Evolutionary conservation across 192 early-diverging fungal species (phyloP).

Genomic region (Rhizoclosmatium globosum): DNA sequence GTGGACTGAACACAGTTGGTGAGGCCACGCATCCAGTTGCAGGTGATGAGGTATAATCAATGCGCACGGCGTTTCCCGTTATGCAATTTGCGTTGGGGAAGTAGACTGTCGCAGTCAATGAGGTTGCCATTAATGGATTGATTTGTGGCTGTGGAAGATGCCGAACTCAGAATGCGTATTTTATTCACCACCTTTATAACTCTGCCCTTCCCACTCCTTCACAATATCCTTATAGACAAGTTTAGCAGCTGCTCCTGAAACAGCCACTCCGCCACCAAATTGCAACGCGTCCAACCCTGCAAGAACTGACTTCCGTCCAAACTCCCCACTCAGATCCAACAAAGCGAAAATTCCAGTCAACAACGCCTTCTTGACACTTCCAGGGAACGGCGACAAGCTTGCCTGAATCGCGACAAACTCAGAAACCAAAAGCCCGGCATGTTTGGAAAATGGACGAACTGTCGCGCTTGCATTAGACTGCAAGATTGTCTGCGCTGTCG

Average conservation of each 20-base stretch:
- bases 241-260: constrained; percentile 22
- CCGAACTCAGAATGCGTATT: not conserved
- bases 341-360: constrained; percentile 65
- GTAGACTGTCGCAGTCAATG: no score
- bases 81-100: no score
- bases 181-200: not conserved
- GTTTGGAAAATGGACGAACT: constrained; percentile 46
- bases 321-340: constrained; percentile 71
- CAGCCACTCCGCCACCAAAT: not conserved
- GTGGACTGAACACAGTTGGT: no score
- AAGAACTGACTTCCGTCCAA: constrained; percentile 73
- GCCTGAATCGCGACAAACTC: constrained; percentile 69
- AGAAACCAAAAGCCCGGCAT: constrained; percentile 50
- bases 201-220: constrained; percentile 45
- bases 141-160: no score
- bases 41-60: no score
- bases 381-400: constrained; percentile 37
- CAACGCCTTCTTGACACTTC: constrained; percentile 50
- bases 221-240: constrained; percentile 48
- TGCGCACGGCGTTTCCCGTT: no score
- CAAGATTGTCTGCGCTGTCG: constrained; percentile 59
- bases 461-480: constrained; percentile 53
- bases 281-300: constrained; percentile 56
- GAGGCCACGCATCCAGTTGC: no score
- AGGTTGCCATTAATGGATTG: no score